Base-by-base conservation (phyloP, 75 land plant genomes). In the Adiantum capillusveneris region DNA sequence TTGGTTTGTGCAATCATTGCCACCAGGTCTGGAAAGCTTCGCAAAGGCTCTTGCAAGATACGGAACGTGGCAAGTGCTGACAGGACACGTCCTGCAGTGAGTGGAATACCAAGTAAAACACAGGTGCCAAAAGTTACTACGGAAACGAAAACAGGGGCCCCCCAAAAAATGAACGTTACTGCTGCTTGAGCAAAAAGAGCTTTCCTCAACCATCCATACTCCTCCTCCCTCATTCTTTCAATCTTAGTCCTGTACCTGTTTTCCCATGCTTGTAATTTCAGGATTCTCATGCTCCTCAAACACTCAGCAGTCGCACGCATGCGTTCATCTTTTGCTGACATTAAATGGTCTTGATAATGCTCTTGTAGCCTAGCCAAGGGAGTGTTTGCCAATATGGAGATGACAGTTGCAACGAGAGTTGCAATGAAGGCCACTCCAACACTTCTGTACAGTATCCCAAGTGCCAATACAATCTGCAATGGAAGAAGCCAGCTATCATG, bases 401-500 rank as follows among this genome's bases (percentile, higher is more conserved):
- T 7, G 48, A 78, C 59, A 0, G 94, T 88, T 27, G 97, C 89
- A 52, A 77, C 43, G 1, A 92, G 62, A 1, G 94, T 83, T 0
- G 97, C 97, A 61, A 84, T 44, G 11, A 79, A 50, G 29, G 97
- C 97, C 63, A 87, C 60, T 11, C 97, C 97, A 13, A 92, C 89
- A 62, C 76, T 82, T 64, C 81, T 82, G 60, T 84, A 82, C 3
- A 92, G 64, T 48, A 87, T 83, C 18, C 73, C 81, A 22, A 92
- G 68, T 6, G 97, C 97, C 52, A 92, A 82, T 22, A 78, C 42
- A 14, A 92, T 85, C 63, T 92, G 92, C 65, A 92, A 31, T 6
- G 97, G 97, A 11, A 92, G 80, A 77, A 92, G 75, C 97, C 97
- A 92, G 24, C 77, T 78, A 43, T 92, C 89, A 63, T 92, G 94